Evolutionary conservation across 495 filamentous ascomycete species (phyloP), one percentile per base, ranked within the genome.

Genomic region (Chaetomium cochliodes): DNA sequence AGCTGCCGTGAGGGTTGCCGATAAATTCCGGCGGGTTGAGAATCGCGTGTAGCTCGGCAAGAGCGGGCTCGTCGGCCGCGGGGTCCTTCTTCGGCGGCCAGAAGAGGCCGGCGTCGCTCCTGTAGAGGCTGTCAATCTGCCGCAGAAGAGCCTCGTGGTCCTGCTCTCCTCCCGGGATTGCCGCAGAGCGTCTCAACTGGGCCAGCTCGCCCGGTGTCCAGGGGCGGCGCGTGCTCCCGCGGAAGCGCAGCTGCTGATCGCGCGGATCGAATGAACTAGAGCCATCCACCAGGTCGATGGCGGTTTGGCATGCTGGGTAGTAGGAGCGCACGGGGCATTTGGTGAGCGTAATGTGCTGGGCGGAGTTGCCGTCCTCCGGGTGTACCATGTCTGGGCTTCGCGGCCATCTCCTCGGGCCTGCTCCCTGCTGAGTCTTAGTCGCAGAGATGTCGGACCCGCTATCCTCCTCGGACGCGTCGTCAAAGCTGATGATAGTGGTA

Each of bases 261-360:
- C 65, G 58, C n/a, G 76, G 74, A 50, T 77, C 77, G 2, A 62
- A 70, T 12, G 69, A 66, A 2, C 68, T 52, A 6, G 82, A 81
- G 64, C 87, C 84, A 64, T 88, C 83, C 37, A 92, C 85, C 3
- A 92, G 74, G 65, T 92, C 89, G 11, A 91, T 53, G 66, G 85
- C 90, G 3, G 86, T 82, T n/a, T 80, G 80, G 39, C 82, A 81
- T 26, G 77, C 77, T 16, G 81, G 74, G 60, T 88, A 77, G 65
- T 91, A 92, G 23, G 78, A 78, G 33, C 85, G 83, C 52, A 88
- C 75, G 42, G 84, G 83, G 8, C 84, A 87, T 62, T 85, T 85
- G 53, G 79, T 81, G 20, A 86, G 71, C 22, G 86, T 85, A 62
- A 83, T 85, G 41, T 80, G 76, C 16, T 79, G 72, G 15, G 70